A percentile compares a stretch with the other conserved stretches of the same genome.
Conservation (phyloP, 108 stramenopile genomes). For the Skeletonema costatum region DNA sequence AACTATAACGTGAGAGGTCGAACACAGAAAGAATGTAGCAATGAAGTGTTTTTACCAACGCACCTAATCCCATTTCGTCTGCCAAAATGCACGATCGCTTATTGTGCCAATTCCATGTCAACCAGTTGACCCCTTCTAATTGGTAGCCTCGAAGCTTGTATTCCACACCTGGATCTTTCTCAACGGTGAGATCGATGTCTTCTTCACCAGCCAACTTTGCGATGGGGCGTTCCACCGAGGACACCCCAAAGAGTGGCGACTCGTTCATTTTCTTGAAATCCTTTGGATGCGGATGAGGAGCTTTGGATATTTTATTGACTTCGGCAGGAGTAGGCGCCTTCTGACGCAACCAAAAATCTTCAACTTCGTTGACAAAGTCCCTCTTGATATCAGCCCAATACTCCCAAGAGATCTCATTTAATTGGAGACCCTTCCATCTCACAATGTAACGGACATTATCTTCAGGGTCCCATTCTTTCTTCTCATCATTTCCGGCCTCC, state of each 20-base stretch:
- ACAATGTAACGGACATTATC: conserved; percentile 89
- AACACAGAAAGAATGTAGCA: neutral
- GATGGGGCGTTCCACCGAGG: conserved; percentile 51
- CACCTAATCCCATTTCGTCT: conserved; percentile 94
- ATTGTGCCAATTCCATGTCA: conserved; percentile 95
- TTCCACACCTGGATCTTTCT: conserved; percentile 34
- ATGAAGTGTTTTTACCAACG: conserved; percentile 21
- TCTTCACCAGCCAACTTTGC: conserved; percentile 50
- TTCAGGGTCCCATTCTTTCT: conserved; percentile 80
- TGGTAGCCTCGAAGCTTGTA: conserved; percentile 93
- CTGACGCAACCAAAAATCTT: conserved; percentile 85
- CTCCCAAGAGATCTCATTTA: conserved; percentile 88
- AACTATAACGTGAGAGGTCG: neutral
- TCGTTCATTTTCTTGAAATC: conserved; percentile 81
- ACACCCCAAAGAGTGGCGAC: conserved; percentile 76
- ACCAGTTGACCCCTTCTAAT: conserved; percentile 96
- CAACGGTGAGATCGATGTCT: conserved; percentile 47
- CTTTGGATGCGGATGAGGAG: conserved; percentile 72
- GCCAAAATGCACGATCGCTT: conserved; percentile 93
- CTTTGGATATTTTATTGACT: conserved; percentile 34
- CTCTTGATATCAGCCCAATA: conserved; percentile 88
- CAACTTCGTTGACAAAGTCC: conserved; percentile 80
- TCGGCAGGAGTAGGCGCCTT: conserved; percentile 59
- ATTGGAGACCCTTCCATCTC: conserved; percentile 82
- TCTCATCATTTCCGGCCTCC: conserved; percentile 21